These are phyloP conservation scores for Suhomyces kunorum DNA, from an alignment of 1,139 yeast genomes.

Conservation along the genomic window DNA sequence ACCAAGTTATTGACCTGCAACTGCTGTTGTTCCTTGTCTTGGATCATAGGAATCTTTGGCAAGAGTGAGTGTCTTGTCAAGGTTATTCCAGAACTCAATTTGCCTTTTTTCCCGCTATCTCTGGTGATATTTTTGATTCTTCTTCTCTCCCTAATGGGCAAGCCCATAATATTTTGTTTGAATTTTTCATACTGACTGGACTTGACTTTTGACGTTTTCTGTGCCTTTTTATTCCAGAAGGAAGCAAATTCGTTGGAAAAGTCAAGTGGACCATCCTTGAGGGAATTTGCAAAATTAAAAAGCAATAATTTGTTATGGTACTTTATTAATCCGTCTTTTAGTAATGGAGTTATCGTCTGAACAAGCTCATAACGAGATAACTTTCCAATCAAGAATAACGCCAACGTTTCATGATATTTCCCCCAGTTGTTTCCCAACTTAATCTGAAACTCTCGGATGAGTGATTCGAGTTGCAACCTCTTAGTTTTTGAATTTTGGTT, in stretches of 20 bases:
- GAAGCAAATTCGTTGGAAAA: slow-evolving; percentile 54
- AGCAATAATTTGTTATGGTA: slow-evolving; percentile 82
- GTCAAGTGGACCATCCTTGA: slow-evolving; percentile 62
- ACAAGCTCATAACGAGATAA: slow-evolving; percentile 76
- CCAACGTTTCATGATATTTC: slow-evolving; percentile 75
- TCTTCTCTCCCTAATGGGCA: slow-evolving; percentile 82
- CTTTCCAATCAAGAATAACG: slow-evolving; percentile 76
- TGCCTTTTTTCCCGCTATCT: slow-evolving; percentile 77
- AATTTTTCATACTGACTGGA: slow-evolving; percentile 74
- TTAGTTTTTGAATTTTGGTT: slow-evolving; percentile 26
- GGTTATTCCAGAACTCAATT: slow-evolving; percentile 73
- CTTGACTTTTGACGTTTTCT: slow-evolving; percentile 48
- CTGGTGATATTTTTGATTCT: slow-evolving; percentile 81
- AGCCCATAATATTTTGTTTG: slow-evolving; percentile 82
- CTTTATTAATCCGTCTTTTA: slow-evolving; percentile 49
- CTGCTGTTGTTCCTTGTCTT: slow-evolving; percentile 55
- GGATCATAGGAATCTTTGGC: slow-evolving; percentile 85
- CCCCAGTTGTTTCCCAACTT: slow-evolving; percentile 82
- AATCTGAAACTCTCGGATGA: slow-evolving; percentile 73
- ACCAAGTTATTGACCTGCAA: slow-evolving; percentile 58
- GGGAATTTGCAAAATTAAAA: slow-evolving; percentile 80
- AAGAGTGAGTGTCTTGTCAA: slow-evolving; percentile 81
- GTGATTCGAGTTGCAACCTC: slow-evolving; percentile 68
- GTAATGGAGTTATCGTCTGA: slow-evolving; percentile 51
- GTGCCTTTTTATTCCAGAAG: slow-evolving; percentile 51